Evolutionary conservation across 2,329 filamentous ascomycete species (phyloP).

Genomic region (Pestalotiopsis sp.): DNA sequence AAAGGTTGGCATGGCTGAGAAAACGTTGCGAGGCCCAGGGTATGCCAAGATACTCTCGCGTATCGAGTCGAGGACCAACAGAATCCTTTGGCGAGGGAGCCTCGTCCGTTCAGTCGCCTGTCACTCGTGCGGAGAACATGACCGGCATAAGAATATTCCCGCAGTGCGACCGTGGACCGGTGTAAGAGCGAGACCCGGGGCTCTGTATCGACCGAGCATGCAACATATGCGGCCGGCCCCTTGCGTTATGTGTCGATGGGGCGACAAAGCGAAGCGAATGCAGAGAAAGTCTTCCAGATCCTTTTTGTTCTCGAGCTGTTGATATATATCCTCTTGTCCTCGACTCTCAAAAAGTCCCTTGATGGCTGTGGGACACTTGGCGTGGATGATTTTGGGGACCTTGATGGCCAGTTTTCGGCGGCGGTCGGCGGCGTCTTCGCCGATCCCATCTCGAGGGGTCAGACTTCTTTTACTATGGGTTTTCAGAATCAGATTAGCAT

Average conservation of each 20-base stretch:
- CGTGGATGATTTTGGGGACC: not conserved
- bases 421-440: not conserved
- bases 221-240: not conserved
- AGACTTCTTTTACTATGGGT: not conserved
- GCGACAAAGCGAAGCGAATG: not conserved
- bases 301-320: not conserved
- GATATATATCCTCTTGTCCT: not conserved
- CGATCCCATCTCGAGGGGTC: not conserved
- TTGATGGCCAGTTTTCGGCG: conserved; percentile 6
- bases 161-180: not conserved
- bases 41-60: not conserved
- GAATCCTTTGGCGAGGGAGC: not conserved
- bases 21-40: not conserved
- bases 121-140: not conserved
- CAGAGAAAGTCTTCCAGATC: too few relatives aligned
- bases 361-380: conserved; percentile 1
- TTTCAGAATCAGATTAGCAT: not conserved
- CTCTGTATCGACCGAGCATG: not conserved
- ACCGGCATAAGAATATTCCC: not conserved
- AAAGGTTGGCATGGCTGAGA: not conserved
- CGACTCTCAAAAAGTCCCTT: not conserved
- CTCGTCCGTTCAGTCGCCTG: not conserved
- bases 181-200: not conserved
- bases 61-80: not conserved
- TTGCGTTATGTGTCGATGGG: not conserved